A percentile compares a stretch with the other conserved stretches of the same genome.
These are phyloP conservation scores for Ogataea siamensis DNA, from an alignment of 805 yeast species.

Conservation along the genomic window DNA sequence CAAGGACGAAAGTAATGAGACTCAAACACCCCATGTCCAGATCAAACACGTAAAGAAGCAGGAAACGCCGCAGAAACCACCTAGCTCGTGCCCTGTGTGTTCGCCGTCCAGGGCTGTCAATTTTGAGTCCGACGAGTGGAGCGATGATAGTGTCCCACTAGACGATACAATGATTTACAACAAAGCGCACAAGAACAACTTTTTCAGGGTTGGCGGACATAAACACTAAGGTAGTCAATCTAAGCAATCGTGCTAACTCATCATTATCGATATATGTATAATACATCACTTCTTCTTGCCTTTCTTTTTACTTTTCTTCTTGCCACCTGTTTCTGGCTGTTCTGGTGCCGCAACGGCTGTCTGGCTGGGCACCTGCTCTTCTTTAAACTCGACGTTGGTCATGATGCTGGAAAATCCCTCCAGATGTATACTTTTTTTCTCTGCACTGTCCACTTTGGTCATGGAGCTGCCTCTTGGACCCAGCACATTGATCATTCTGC, in stretches of 20 bases:
- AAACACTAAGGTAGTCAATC: no score
- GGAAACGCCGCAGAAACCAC: not conserved
- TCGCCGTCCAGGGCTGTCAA: conserved; percentile 8
- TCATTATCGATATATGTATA: conserved; percentile 6
- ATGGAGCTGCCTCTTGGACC: conserved; percentile 60
- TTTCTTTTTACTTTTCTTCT: conserved; percentile 25
- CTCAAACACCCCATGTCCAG: conserved; percentile 3
- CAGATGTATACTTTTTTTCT: conserved; percentile 21
- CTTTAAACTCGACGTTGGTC: conserved; percentile 22
- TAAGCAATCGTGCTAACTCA: conserved; percentile 18
- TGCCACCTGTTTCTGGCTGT: conserved; percentile 10
- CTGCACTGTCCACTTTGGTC: conserved; percentile 21
- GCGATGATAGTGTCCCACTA: conserved; percentile 7
- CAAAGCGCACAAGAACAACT: conserved; percentile 8
- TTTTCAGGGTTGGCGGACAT: conserved; percentile 8
- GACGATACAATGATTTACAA: conserved; percentile 17
- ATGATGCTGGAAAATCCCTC: conserved; percentile 28
- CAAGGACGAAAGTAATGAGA: not conserved
- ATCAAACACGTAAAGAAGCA: conserved; percentile 3
- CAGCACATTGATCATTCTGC: conserved; percentile 65
- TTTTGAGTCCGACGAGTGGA: conserved; percentile 7
- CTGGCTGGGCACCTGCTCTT: conserved; percentile 10
- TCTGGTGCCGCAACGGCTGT: conserved; percentile 10
- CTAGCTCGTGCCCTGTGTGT: conserved; percentile 11
- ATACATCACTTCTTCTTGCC: conserved; percentile 22